Percentiles rank a stretch among this genome's conserved stretches.
phyloP scores from a whole-genome alignment of 441 rosid species.

The Pelargonium australe region DNA sequence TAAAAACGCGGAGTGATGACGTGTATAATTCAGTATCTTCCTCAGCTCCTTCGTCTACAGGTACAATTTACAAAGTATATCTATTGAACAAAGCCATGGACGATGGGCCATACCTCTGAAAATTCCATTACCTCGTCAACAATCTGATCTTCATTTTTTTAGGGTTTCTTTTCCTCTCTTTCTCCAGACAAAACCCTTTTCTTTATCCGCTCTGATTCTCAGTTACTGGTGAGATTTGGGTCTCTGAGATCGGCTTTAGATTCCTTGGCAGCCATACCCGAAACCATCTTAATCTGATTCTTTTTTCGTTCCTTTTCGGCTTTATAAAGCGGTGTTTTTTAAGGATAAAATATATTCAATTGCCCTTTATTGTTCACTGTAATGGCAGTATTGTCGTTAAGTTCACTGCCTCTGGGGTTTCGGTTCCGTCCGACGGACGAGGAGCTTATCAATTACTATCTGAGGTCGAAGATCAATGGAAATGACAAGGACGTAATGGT shows the following conservation, averaged over 20 bases:
- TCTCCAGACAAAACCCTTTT: too few relatives aligned
- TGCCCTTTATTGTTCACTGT: neutral
- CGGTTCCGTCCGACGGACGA: slow-evolving; percentile 45
- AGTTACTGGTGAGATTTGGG: too few relatives aligned
- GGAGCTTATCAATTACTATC: slow-evolving; percentile 44
- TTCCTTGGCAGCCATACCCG: neutral
- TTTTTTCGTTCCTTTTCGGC: neutral
- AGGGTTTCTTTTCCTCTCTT: neutral
- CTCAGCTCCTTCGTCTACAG: neutral
- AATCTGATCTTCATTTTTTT: neutral
- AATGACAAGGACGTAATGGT: slow-evolving; percentile 36
- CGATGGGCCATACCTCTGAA: neutral
- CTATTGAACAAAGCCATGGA: neutral
- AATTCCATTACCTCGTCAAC: neutral
- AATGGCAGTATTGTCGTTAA: slow-evolving; percentile 25
- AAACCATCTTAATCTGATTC: neutral
- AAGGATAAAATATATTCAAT: too few relatives aligned
- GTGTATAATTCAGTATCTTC: neutral
- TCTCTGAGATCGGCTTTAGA: neutral
- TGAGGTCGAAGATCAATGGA: slow-evolving; percentile 66
- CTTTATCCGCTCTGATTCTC: neutral
- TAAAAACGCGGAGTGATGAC: neutral
- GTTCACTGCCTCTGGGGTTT: slow-evolving; percentile 41
- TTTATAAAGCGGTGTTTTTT: neutral
- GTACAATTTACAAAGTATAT: neutral